phyloP scores from a whole-genome alignment of 169 alveolate species.

The Plasmodium gonderi region DNA sequence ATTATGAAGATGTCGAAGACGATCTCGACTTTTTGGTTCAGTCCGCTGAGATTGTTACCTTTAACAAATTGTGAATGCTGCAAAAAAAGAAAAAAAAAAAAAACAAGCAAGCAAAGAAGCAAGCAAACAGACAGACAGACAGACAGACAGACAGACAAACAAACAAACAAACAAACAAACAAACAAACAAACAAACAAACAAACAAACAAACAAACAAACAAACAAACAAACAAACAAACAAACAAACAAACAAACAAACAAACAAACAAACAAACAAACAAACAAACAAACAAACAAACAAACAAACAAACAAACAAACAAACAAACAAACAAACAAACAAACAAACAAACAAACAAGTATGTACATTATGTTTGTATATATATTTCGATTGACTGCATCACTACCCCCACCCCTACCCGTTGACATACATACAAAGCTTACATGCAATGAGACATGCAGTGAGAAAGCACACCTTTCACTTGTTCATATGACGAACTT shows the following conservation, averaged over 20 bases:
- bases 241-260: neutral
- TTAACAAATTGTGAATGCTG: slow-evolving; percentile 85
- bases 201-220: neutral
- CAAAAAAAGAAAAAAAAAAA: neutral
- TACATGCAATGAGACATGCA: too few relatives aligned
- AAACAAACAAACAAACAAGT: neutral
- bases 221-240: neutral
- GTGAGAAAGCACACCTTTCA: too few relatives aligned
- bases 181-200: neutral
- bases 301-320: neutral
- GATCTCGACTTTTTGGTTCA: slow-evolving; percentile 87
- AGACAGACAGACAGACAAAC: too few relatives aligned
- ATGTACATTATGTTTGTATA: neutral
- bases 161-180: neutral
- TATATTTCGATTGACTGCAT: neutral
- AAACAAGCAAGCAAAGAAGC: neutral
- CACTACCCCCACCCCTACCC: neutral
- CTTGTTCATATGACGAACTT: neutral
- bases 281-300: neutral
- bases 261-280: neutral
- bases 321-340: neutral
- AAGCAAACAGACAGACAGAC: too few relatives aligned
- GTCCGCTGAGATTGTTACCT: slow-evolving; percentile 88
- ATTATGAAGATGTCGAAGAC: slow-evolving; percentile 72
- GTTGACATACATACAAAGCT: neutral